Percentiles rank a stretch among this genome's conserved stretches.
phyloP scores from a whole-genome alignment of 305 asterid genomes.

The Stenogyne calaminthoides region DNA sequence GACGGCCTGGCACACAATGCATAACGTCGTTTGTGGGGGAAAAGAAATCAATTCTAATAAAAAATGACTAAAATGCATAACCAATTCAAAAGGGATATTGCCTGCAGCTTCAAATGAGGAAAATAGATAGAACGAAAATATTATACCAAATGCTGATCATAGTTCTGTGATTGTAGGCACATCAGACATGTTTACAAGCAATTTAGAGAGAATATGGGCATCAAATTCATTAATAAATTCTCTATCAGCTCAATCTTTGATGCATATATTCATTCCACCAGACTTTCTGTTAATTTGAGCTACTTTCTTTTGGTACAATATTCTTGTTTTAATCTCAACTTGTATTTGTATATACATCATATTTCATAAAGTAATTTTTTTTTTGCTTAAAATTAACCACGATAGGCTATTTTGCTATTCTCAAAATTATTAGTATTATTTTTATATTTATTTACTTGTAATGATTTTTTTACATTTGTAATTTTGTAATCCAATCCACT shows the following conservation, averaged over 20 bases:
- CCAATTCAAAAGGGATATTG: no score
- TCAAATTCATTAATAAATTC: conserved; percentile 17
- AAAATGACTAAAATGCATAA: no score
- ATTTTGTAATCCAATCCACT: neutral
- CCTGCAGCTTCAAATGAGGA: no score
- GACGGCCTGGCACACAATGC: conserved; percentile 93
- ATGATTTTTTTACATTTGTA: no score
- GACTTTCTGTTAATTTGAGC: neutral
- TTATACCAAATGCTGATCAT: conserved; percentile 57
- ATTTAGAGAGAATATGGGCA: conserved; percentile 57
- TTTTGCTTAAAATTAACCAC: neutral
- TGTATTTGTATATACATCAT: no score
- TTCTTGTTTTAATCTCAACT: neutral
- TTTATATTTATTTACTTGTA: neutral
- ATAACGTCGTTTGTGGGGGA: conserved; percentile 78
- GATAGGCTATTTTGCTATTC: neutral
- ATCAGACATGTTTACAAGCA: conserved; percentile 42
- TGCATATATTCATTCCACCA: neutral
- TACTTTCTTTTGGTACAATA: neutral
- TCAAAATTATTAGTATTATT: neutral
- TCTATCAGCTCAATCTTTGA: neutral
- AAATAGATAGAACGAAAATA: no score
- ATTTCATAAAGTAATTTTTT: no score
- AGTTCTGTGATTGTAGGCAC: conserved; percentile 53
- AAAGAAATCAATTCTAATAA: no score